Base-by-base conservation (phyloP, 805 yeast genomes). In the Kuraishia ogatae region DNA sequence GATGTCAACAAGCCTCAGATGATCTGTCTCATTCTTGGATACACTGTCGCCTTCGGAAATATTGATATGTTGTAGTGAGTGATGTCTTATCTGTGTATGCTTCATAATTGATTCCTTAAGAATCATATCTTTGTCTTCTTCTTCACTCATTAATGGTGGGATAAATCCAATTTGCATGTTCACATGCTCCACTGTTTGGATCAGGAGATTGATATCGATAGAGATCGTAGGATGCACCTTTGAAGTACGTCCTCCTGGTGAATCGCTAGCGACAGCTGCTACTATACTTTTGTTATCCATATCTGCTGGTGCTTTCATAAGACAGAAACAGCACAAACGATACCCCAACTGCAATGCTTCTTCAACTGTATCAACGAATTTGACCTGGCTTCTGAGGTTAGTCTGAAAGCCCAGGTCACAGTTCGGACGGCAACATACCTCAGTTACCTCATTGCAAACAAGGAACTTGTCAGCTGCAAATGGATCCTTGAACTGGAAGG, bases 401-500 rank as follows among this genome's bases (percentile, higher is more conserved):
- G 75, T 69, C 26, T 71, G 69, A 47, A 75, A 68, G 13, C 68
- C 70, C 57, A 66, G 54, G 55, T 82, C 88, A 66, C 92, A 86
- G 62, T 82, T 85, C 5, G 92, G 90, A 52, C 89, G 80, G 60
- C 91, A 85, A 53, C 79, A 77, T n/a, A 62, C 60, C 54, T 71
- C 71, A 24, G 67, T 66, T 29, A 68, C 64, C 56, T 71, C 71
- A 64, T 77, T 75, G 61, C 82, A 75, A 22, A 82, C 85, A 52
- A 73, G 68, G 60, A 85, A 85, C 24, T 80, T 69, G 48, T 79
- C 79, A 0, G 85, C 78, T 13, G 88, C 85, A 61, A 81, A 81
- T 1, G 89, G 87, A 62, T 84, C 89, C 57, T 78, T 73, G 65
- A 81, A 81, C 62, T 82, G 84, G 65, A 81, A 83, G 1, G 88